A percentile compares a stretch with the other conserved stretches of the same genome.
Conservation (phyloP, 148 eudicot genomes). For the Spergularia bocconei region DNA sequence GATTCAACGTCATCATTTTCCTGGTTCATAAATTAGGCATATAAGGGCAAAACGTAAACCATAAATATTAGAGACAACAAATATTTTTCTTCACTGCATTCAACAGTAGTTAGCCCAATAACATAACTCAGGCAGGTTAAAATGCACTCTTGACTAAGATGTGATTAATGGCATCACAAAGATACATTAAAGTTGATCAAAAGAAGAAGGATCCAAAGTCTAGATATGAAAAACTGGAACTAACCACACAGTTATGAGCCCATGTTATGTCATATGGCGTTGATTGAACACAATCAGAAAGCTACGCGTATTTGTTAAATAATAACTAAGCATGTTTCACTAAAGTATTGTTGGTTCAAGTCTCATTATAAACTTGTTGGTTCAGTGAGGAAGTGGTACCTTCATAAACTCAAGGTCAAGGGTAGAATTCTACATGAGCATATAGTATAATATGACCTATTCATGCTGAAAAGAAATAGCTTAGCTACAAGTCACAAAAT, state of each 20-base stretch:
- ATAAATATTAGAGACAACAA: not conserved
- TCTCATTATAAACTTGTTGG: no score
- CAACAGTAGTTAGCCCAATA: not conserved
- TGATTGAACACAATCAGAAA: no score
- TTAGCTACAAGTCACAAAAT: not conserved
- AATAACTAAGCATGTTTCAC: no score
- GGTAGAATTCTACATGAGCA: no score
- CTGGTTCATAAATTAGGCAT: constrained; percentile 35
- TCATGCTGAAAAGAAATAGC: not conserved
- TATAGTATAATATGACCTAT: not conserved
- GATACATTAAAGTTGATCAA: no score
- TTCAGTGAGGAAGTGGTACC: no score
- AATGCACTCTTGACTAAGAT: not conserved
- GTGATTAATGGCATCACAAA: not conserved
- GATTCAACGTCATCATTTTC: constrained; percentile 50
- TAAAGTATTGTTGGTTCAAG: no score
- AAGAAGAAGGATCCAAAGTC: not conserved
- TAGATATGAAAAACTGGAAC: not conserved
- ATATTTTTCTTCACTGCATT: not conserved
- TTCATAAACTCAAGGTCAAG: no score
- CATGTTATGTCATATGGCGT: no score
- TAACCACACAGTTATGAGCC: not conserved
- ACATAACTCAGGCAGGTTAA: not conserved
- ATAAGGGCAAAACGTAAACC: constrained; percentile 13
- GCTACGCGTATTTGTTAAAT: no score